These are phyloP conservation scores for Flagelloscypha sp. DNA, from an alignment of 768 basidiomycete genomes.

Conservation along the genomic window DNA sequence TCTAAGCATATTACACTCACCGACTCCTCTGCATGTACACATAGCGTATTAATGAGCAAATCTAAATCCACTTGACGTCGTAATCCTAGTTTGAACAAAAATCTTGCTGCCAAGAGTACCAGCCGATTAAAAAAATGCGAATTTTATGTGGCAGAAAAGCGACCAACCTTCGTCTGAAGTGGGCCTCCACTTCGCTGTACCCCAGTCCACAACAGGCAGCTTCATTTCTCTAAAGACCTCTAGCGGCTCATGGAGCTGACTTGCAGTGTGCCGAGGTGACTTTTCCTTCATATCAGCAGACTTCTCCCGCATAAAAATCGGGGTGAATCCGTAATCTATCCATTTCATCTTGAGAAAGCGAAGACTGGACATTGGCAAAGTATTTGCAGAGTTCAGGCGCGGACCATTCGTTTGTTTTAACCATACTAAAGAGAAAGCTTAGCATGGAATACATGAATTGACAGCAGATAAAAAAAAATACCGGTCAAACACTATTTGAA, in stretches of 20 bases:
- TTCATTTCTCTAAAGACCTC: conserved; percentile 63
- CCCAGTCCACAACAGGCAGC: conserved; percentile 87
- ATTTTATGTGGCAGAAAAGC: not conserved
- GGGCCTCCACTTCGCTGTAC: conserved; percentile 66
- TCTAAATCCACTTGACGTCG: conserved; percentile 60
- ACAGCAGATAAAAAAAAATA: conserved; percentile 19
- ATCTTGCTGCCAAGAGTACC: conserved; percentile 48
- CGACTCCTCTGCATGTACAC: conserved; percentile 43
- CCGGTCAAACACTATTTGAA: conserved; percentile 91
- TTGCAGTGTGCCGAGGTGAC: conserved; percentile 47
- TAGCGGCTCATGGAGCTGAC: conserved; percentile 79
- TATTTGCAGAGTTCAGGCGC: conserved; percentile 81
- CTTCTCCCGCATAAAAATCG: conserved; percentile 68
- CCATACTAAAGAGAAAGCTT: conserved; percentile 46
- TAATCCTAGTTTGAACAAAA: conserved; percentile 67
- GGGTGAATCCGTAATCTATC: conserved; percentile 50
- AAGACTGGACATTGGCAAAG: conserved; percentile 71
- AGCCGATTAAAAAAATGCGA: conserved; percentile 2
- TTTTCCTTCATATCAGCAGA: conserved; percentile 21
- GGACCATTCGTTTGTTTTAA: conserved; percentile 86
- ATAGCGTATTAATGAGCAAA: conserved; percentile 52
- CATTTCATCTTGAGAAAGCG: conserved; percentile 48
- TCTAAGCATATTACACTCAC: conserved; percentile 14
- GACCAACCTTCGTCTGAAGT: conserved; percentile 78
- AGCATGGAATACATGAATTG: conserved; percentile 1